Conservation (phyloP, 306 rosid genomes). For the Castanea mollissima region DNA sequence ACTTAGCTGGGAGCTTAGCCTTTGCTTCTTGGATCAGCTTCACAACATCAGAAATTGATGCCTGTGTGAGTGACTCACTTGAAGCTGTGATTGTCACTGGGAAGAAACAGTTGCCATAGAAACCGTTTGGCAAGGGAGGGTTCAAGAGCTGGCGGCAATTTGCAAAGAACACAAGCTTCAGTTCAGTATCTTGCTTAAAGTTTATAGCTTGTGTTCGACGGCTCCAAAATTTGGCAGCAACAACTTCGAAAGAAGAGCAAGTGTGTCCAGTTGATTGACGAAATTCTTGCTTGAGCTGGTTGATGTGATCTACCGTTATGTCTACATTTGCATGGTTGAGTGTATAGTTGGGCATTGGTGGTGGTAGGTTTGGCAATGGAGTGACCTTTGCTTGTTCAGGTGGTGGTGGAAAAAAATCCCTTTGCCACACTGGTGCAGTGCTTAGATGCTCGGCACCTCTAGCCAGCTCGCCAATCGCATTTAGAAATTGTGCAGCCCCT, state of each 20-base stretch:
- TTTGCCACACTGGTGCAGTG: constrained; percentile 56
- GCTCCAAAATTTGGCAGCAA: constrained; percentile 62
- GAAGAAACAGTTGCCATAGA: constrained; percentile 87
- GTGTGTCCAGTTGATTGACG: constrained; percentile 35
- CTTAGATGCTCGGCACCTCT: constrained; percentile 43
- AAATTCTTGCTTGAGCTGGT: constrained; percentile 41
- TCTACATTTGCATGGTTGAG: constrained; percentile 53
- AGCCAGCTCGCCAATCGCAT: constrained; percentile 66
- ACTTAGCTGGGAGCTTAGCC: constrained; percentile 39
- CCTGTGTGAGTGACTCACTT: constrained; percentile 18
- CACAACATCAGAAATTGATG: constrained; percentile 39
- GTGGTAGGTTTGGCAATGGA: constrained; percentile 11
- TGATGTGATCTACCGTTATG: constrained; percentile 41
- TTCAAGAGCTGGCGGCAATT: constrained; percentile 63
- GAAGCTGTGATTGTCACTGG: constrained; percentile 46
- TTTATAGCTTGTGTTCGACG: constrained; percentile 50
- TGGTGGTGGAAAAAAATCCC: constrained; percentile 42
- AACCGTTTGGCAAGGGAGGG: constrained; percentile 70
- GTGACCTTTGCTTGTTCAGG: neutral
- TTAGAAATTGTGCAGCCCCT: constrained; percentile 85
- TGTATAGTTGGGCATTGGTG: constrained; percentile 28
- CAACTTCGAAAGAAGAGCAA: constrained; percentile 68
- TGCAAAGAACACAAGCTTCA: constrained; percentile 64
- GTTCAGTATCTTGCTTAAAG: neutral
- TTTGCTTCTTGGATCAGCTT: constrained; percentile 61